Evolutionary conservation across 495 filamentous ascomycete species (phyloP), one percentile per base, ranked within the genome.

Genomic region (Pseudevernia furfuracea): DNA sequence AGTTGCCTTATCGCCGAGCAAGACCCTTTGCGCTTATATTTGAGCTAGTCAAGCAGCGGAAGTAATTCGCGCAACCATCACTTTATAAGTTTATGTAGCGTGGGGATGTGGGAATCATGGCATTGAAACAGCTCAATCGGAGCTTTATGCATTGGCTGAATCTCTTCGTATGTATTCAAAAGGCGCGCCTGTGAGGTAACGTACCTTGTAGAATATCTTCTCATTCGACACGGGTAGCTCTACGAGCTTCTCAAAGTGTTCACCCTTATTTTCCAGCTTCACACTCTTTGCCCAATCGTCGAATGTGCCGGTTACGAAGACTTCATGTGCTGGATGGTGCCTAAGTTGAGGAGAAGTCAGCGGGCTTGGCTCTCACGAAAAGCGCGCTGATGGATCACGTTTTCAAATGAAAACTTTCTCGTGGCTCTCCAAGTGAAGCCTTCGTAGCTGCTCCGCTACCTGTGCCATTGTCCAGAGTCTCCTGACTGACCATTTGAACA

Each of bases 231-330:
- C 72, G 4, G 88, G 81, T 23, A 97, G 79, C 41, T 82, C 77
- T 25, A 97, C 91, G 55, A 82, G 82, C 76, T 95, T 96, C 77
- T 86, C 79, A 68, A 92, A 94, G 66, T 77, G 69, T 57, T 84
- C 82, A 67, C 82, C 86, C 30, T 84, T 82, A 72, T 89, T 87
- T 55, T 91, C 86, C 58, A 98, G 81, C 78, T 86, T 84, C 70
- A 90, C 85, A 57, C 83, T 90, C 80, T 91, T 89, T 55, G 82
- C 79, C 94, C 94, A 98, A 77, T 91, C 83, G 75, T 98, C 93
- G 73, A 97, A 98, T 58, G 89, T 93, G 71, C 94, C 94, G 10
- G 92, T 96, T 64, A 98, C 94, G 74, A 88, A 92, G 68, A 98
- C 94, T 73, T 96, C 91, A 66, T 82, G 81, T 66, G 89, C 91